These are phyloP conservation scores for Yamadazyma triangularis DNA, from an alignment of 1,139 yeast genomes.

Conservation along the genomic window DNA sequence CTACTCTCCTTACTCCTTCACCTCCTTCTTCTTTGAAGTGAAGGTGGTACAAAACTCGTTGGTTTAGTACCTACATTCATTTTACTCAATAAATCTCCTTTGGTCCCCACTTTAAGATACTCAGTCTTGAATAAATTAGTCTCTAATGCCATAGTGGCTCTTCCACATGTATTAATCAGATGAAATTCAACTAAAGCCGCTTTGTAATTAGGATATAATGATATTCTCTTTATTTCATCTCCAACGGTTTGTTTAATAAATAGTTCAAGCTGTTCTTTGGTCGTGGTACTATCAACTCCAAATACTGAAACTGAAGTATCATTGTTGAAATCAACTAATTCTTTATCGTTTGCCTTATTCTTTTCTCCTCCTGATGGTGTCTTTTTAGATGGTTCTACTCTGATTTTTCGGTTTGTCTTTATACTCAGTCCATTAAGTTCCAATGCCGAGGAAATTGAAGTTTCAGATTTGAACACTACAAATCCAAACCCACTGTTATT, in stretches of 20 bases:
- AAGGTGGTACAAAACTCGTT: conserved; percentile 3
- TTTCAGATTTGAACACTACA: conserved; percentile 35
- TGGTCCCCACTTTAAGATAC: conserved; percentile 31
- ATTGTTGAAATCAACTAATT: conserved; percentile 17
- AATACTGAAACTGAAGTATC: conserved; percentile 37
- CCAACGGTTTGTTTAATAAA: conserved; percentile 32
- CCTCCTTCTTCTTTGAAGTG: conserved; percentile 1
- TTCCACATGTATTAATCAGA: conserved; percentile 49
- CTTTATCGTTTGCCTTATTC: conserved; percentile 18
- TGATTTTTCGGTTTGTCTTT: conserved; percentile 25
- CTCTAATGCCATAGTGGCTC: conserved; percentile 47
- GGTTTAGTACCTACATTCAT: not conserved
- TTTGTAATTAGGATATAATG: conserved; percentile 19
- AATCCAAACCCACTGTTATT: conserved; percentile 62
- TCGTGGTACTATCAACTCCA: conserved; percentile 45
- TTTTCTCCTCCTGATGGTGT: not conserved
- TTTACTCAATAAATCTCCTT: conserved; percentile 22
- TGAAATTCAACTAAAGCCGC: conserved; percentile 51
- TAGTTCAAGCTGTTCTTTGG: conserved; percentile 33
- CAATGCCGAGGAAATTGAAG: conserved; percentile 40
- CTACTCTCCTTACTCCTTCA: too few species aligned
- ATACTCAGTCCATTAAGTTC: conserved; percentile 32
- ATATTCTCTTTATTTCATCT: conserved; percentile 30
- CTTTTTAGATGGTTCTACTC: conserved; percentile 25
- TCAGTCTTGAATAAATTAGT: conserved; percentile 35